Conservation (phyloP, 2,329 filamentous ascomycete species). For the Trichoderma aggressivum region DNA sequence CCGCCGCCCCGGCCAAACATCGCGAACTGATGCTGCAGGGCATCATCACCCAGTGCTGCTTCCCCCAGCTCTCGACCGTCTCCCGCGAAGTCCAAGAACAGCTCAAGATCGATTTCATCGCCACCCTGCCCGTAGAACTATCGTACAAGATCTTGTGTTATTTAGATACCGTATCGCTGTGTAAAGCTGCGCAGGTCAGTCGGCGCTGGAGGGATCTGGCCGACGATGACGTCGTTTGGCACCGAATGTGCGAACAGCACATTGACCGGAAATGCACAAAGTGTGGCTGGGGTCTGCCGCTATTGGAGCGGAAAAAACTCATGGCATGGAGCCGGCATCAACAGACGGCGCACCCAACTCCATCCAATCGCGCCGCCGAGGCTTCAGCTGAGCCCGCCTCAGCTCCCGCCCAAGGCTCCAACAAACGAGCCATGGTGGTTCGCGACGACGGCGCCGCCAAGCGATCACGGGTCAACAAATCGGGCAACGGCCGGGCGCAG, state of each 20-base stretch:
- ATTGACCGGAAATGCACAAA: conserved; percentile 92
- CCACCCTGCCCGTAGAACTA: conserved; percentile 82
- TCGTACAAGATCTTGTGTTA: conserved; percentile 91
- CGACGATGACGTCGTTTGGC: conserved; percentile 97
- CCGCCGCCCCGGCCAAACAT: conserved; percentile 88
- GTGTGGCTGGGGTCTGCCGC: conserved; percentile 90
- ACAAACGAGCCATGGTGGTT: conserved; percentile 33
- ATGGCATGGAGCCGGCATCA: conserved; percentile 84
- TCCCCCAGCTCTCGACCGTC: conserved; percentile 91
- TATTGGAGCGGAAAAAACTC: conserved; percentile 83
- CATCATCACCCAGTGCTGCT: conserved; percentile 94
- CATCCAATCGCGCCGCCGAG: conserved; percentile 31
- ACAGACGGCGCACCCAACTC: conserved; percentile 51
- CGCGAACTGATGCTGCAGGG: conserved; percentile 95
- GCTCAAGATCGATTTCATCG: conserved; percentile 95
- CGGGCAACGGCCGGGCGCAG: conserved; percentile 31
- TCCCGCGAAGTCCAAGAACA: conserved; percentile 88
- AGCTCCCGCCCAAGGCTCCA: conserved; percentile 26
- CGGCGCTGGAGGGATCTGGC: conserved; percentile 81
- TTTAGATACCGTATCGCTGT: conserved; percentile 89
- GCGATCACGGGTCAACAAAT: conserved; percentile 31
- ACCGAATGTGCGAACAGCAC: conserved; percentile 96
- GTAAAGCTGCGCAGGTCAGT: conserved; percentile 94
- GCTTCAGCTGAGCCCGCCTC: conserved; percentile 23
- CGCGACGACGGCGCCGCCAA: conserved; percentile 34